Conservation (phyloP, 345 rosid genomes). For the Sisymbrium irio region DNA sequence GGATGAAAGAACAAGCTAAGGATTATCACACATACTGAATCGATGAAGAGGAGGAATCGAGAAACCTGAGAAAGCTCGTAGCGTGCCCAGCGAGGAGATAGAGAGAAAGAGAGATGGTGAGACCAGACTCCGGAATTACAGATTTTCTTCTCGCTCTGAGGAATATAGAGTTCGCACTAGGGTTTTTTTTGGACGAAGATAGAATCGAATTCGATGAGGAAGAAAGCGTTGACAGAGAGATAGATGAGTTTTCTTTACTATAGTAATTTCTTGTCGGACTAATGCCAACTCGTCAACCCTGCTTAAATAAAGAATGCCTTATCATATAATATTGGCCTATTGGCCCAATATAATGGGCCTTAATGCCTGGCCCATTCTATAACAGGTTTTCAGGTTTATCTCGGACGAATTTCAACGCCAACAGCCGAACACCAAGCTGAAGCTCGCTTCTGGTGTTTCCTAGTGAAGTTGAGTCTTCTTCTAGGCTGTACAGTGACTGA, state of each 20-base stretch:
- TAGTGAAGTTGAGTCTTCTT: conserved; percentile 59
- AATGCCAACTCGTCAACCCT: conserved; percentile 9
- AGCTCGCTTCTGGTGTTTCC: conserved; percentile 65
- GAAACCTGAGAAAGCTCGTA: background rate
- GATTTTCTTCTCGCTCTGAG: conserved; percentile 28
- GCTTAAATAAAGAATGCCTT: background rate
- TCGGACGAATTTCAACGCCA: background rate
- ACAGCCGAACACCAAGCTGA: no score
- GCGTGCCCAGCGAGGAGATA: conserved; percentile 22
- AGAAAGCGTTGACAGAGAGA: conserved; percentile 12
- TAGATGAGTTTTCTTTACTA: conserved; percentile 21
- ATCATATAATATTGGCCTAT: background rate
- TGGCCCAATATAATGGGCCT: background rate
- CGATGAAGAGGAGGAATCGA: background rate
- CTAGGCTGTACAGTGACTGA: conserved; percentile 52
- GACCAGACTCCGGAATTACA: background rate
- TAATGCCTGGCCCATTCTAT: background rate
- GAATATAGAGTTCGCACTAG: conserved; percentile 11
- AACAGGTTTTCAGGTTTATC: conserved; percentile 1
- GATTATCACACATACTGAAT: background rate
- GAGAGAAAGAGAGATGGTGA: background rate
- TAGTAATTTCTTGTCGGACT: background rate
- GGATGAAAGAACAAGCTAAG: background rate
- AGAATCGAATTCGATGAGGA: conserved; percentile 7
- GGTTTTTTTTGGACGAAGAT: conserved; percentile 21